Percentiles rank a stretch among this genome's conserved stretches.
Evolutionary conservation across 2,329 filamentous ascomycete species (phyloP).

Genomic region (Trichoderma arundinaceum): DNA sequence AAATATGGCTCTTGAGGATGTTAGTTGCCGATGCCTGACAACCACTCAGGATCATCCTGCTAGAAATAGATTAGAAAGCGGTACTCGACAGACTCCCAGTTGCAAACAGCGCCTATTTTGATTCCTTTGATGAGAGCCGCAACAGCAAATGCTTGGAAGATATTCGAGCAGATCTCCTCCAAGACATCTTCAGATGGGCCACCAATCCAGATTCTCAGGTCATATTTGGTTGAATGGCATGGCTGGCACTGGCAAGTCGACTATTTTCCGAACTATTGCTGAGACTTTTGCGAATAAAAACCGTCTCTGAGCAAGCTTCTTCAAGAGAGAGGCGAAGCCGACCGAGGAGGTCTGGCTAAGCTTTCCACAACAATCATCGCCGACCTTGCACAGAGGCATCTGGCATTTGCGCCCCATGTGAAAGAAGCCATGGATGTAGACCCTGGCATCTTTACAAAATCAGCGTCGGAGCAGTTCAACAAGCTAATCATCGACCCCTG

Average conservation of each 20-base stretch:
- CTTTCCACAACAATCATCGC: not conserved
- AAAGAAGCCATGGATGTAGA: constrained; percentile 1
- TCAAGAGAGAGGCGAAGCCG: constrained; percentile 11
- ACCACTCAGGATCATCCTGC: not conserved
- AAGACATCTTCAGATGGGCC: constrained; percentile 11
- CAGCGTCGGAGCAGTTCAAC: not conserved
- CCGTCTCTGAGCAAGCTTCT: not conserved
- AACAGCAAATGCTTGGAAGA: not conserved
- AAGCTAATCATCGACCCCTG: not conserved
- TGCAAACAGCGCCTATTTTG: not conserved
- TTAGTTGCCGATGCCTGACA: not conserved
- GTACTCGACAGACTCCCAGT: not conserved
- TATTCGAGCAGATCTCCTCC: not conserved
- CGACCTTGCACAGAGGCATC: not conserved
- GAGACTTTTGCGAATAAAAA: not conserved
- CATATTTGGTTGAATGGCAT: constrained; percentile 13
- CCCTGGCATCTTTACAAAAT: not conserved
- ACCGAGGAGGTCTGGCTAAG: not conserved
- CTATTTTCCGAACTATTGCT: not conserved
- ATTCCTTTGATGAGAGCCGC: not conserved
- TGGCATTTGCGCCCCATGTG: not conserved
- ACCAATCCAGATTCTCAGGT: not conserved
- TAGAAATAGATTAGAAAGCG: not conserved
- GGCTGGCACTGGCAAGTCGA: constrained; percentile 7
- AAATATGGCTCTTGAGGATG: too few species aligned